Base-by-base conservation (phyloP, 805 yeast species). In the Torulaspora gathmanii region DNA sequence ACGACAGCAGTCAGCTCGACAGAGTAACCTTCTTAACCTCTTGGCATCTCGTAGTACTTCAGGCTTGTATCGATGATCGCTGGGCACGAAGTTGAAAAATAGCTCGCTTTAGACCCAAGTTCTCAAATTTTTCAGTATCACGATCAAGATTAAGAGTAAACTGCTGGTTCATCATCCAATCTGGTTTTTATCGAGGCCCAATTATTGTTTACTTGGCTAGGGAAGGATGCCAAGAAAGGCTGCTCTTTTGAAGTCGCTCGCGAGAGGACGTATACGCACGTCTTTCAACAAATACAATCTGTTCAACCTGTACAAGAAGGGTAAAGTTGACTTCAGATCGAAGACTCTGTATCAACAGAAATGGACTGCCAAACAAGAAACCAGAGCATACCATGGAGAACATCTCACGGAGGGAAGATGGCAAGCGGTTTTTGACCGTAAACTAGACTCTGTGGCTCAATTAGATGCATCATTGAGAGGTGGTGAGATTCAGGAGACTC, bases 311-410 rank as follows among this genome's bases (percentile, higher is more conserved):
- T 80, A 83, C 73, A 84, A 89, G 72, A 86, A 83, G 65, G 73
- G 79, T 37, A 73, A 73, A 49, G 68, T 75, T 28, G 70, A 65
- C 44, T 77, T 77, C 61, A 70, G 73, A 50, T 74, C 80, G 3
- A 77, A 78, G 67, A 79, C 95, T n/a, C 71, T 87, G 47, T 93
- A 75, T 69, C 95, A 87, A 68, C 95, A 91, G 67, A 88, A 89
- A 68, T 93, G 95, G 91, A 69, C 75, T 5, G 83, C 96, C 41
- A 91, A 93, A 66, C 83, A 80, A 62, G 96, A 90, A 62, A 83
- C 97, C 6, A 79, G 99, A 69, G 83, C 91, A 1, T 91, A 91
- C 65, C 99, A 91, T 64, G 99, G 99, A 56, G 98, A 93, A 60
- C 87, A 84, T 63, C 65, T 91, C 45, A 85, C 91, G 1, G 99